Conservation (phyloP, 2,329 filamentous ascomycete genomes). For the Xylariaceae sp. region DNA sequence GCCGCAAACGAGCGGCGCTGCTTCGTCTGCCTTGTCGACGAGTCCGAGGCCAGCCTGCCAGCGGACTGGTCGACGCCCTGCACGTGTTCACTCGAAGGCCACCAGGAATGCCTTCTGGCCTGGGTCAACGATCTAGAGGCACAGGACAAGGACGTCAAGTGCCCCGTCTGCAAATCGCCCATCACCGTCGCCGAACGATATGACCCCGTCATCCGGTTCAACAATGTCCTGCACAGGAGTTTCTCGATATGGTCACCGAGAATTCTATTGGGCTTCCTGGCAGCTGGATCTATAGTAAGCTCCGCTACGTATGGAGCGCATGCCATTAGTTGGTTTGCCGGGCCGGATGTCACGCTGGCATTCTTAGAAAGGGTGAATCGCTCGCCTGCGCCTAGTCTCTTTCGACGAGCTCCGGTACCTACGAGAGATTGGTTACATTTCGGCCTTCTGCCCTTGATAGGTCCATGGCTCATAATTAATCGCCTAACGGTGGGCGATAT, state of each 20-base stretch:
- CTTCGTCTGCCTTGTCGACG: slow-evolving; percentile 63
- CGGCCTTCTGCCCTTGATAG: slow-evolving; percentile 59
- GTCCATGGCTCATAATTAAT: slow-evolving; percentile 64
- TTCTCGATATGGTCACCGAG: slow-evolving; percentile 57
- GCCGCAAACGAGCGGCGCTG: slow-evolving; percentile 43
- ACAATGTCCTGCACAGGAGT: slow-evolving; percentile 56
- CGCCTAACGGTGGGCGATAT: slow-evolving; percentile 60
- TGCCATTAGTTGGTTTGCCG: slow-evolving; percentile 52
- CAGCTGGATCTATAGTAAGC: slow-evolving; percentile 50
- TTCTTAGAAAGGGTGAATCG: slow-evolving; percentile 35
- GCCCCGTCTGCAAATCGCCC: slow-evolving; percentile 83
- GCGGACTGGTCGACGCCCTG: slow-evolving; percentile 81
- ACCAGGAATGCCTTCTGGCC: slow-evolving; percentile 76
- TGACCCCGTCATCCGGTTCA: slow-evolving; percentile 68
- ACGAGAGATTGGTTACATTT: slow-evolving; percentile 24
- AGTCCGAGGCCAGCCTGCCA: slow-evolving; percentile 47
- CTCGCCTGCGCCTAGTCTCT: no score
- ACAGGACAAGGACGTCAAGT: slow-evolving; percentile 65
- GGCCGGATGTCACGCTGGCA: slow-evolving; percentile 41
- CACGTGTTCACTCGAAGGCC: slow-evolving; percentile 84
- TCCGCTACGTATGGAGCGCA: slow-evolving; percentile 53
- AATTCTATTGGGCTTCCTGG: slow-evolving; percentile 61
- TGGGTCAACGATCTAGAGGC: slow-evolving; percentile 91
- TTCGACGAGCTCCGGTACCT: background rate
- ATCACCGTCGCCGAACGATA: slow-evolving; percentile 74